These are phyloP conservation scores for Salix koriyanagi DNA, from an alignment of 345 rosid species.

Conservation along the genomic window DNA sequence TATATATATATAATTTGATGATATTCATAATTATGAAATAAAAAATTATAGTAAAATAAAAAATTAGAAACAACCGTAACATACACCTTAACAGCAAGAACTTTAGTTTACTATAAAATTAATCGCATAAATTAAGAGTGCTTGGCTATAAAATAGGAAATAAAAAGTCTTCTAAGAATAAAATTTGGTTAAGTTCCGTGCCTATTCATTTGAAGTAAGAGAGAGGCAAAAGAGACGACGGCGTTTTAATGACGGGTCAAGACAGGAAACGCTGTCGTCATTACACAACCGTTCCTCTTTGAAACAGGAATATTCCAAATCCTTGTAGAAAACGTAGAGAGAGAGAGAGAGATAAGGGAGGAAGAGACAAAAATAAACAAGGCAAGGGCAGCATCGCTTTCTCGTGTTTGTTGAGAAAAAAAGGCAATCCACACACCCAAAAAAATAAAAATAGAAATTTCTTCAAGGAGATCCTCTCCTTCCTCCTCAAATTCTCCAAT, in stretches of 20 bases:
- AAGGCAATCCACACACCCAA: background rate
- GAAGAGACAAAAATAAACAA: background rate
- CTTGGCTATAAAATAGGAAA: background rate
- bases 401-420: slow-evolving; percentile 2
- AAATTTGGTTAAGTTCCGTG: no score
- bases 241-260: background rate
- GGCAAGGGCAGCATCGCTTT: background rate
- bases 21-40: no score
- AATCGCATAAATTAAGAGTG: no score
- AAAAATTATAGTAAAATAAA: no score
- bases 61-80: no score
- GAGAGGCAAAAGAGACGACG: background rate
- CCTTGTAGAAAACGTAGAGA: background rate
- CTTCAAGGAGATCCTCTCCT: background rate
- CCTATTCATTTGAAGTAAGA: background rate
- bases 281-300: background rate
- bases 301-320: background rate
- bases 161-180: background rate
- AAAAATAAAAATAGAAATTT: background rate
- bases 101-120: no score
- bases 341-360: no score
- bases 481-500: background rate
- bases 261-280: background rate
- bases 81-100: no score
- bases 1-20: no score